Base-by-base conservation (phyloP, 345 rosid genomes). In the Garcia nutans region DNA sequence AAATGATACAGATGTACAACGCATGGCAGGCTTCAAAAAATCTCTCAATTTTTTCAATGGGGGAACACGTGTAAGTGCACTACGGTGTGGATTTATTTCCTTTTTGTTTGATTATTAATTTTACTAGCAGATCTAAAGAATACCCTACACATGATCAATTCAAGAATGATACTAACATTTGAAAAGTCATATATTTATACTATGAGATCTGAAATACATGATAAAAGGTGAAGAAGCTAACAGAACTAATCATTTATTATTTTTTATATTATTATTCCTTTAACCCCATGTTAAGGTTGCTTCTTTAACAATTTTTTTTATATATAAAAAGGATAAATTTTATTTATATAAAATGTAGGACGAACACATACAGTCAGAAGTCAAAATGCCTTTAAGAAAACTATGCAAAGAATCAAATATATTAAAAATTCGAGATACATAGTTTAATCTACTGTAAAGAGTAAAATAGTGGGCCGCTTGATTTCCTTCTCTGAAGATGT, bases 21-120 rank as follows among this genome's bases (percentile, higher is more conserved):
- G 45, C 69, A 33, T 15, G 45, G 58, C 26, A 44, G 65, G 61
- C 31, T 74, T 33, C 74, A 58, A 33, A 37, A 70, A 58, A 42
- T 55, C 47, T 68, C 63, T 13, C 26, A 19, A 68, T 71, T n/a
- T 49, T 44, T 54, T 49, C 1, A 55, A 12, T 22, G 10, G 68
- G 64, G 47, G 68, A 63, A 73, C 79, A 73, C 71, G 70, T 67
- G 80, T 66, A 68, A 45, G 10, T 64, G 83, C 76, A 81, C 55
- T 68, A 50, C 15, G 45, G 59, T 73, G 58, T 71, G 58, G 5
- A 26, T 74, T 70, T 71, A 72, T 71, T 77, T 26, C 41, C 47
- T 31, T 68, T 73, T 12, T 7, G 16, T 55, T 1, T 56, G 10
- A 41, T 41, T 11, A 68, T 62, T 73, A 72, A 13, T 77, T 50